Base-by-base conservation (phyloP, 169 alveolate species). In the Cytauxzoon felis region DNA sequence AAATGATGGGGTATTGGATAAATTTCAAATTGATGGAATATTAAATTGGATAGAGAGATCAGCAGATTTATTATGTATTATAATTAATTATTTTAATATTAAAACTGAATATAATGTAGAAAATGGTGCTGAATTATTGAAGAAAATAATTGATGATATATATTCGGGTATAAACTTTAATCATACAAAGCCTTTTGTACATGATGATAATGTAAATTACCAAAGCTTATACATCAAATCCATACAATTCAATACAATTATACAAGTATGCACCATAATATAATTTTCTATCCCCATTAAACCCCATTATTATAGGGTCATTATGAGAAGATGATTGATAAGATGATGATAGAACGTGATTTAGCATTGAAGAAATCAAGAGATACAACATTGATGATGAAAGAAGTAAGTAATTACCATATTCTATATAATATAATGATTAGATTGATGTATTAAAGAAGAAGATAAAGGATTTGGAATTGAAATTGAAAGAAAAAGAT, bases 11-110 rank as follows among this genome's bases (percentile, higher is more conserved):
- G n/a, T n/a, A n/a, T n/a, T 71, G 1, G 61, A 62, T 16, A 61
- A 61, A 33, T 60, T 56, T 4, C 76, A 71, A 27, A 40, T 65
- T 40, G 82, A 71, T 42, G 23, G 32, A 32, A 61, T 71, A 3
- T 51, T 61, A 23, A 4, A 42, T 18, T 71, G 82, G 82, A 29
- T 71, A 47, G 82, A 71, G 29, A 52, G 63, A 4, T 71, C 82
- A 3, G 26, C 56, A 13, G 61, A 71, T 38, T 61, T 65, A 5
- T 41, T 71, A 59, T 64, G 78, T 3, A 16, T 59, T 13, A 36
- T 71, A 11, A 27, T 69, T 0, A 27, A 53, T 8, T 40, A 43
- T 8, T 1, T 71, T n/a, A 51, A 51, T 13, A 62, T 71, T 27
- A 69, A 40, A 5, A 58, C 34, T 6, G 5, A 59, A 5, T 50